Evolutionary conservation across 2,329 filamentous ascomycete genomes (phyloP).

Genomic region (Elsinoe arachidis): DNA sequence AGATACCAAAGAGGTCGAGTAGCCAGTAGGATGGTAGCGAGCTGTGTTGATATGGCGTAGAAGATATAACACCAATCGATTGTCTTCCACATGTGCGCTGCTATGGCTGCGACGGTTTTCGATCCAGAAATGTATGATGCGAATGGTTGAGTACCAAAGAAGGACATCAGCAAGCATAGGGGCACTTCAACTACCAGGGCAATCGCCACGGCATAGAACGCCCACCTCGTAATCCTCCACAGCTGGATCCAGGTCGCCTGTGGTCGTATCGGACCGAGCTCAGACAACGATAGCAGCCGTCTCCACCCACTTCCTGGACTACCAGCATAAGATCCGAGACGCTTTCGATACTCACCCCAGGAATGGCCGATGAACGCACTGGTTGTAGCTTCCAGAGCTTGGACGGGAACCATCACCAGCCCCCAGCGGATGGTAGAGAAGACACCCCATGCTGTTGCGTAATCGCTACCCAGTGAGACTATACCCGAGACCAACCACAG

Average conservation of each 20-base stretch:
- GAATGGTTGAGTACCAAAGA: constrained; percentile 51
- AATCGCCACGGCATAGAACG: constrained; percentile 44
- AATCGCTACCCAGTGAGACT: constrained; percentile 52
- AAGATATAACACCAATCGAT: constrained; percentile 57
- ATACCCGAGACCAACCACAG: constrained; percentile 61
- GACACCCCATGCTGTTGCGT: constrained; percentile 64
- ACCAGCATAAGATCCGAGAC: constrained; percentile 18
- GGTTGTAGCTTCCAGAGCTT: constrained; percentile 56
- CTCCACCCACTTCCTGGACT: neutral
- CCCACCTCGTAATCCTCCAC: constrained; percentile 41
- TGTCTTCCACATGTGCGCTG: constrained; percentile 55
- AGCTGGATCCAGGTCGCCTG: neutral
- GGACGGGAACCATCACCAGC: constrained; percentile 63
- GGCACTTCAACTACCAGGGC: constrained; percentile 54
- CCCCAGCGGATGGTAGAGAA: constrained; percentile 70
- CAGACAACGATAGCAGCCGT: neutral
- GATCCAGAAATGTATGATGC: constrained; percentile 54
- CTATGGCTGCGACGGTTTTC: constrained; percentile 49
- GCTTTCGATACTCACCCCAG: constrained; percentile 49
- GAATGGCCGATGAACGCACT: constrained; percentile 57
- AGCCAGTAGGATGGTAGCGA: constrained; percentile 56
- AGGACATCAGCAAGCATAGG: constrained; percentile 53
- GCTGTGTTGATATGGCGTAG: constrained; percentile 56
- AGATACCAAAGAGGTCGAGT: constrained; percentile 60
- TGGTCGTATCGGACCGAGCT: neutral